Evolutionary conservation across 148 eudicot genomes (phyloP).

Genomic region (Tetragonia tetragonoides): DNA sequence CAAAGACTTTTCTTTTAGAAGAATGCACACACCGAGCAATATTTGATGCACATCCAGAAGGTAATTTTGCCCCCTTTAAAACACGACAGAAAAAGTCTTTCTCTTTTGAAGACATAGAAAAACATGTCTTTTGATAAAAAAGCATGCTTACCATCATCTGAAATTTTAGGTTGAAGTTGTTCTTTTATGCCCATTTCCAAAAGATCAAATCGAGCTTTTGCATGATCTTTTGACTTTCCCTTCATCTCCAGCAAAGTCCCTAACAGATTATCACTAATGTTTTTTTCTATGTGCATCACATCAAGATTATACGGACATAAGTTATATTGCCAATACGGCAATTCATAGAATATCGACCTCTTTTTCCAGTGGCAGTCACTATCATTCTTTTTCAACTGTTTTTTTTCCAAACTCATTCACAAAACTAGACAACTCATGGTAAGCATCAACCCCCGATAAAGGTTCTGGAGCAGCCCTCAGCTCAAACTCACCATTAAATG

Average conservation of each 20-base stretch:
- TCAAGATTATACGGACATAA: too few species aligned
- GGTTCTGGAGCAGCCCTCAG: too few species aligned
- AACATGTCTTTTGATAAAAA: not conserved
- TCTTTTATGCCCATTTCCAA: not conserved
- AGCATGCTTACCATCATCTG: not conserved
- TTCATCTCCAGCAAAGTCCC: conserved; percentile 4
- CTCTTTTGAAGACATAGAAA: not conserved
- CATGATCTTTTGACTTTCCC: conserved; percentile 5
- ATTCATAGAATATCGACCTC: not conserved
- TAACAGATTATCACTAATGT: not conserved
- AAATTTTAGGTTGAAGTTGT: not conserved
- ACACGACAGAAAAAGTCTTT: not conserved
- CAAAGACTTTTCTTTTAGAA: not conserved
- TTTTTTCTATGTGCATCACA: not conserved
- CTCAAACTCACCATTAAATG: too few species aligned
- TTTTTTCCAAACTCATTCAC: not conserved
- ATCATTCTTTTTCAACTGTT: not conserved
- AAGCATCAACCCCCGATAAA: not conserved
- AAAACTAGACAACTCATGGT: not conserved
- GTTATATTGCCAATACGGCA: too few species aligned
- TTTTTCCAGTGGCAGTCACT: not conserved
- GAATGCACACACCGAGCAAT: not conserved
- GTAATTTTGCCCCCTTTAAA: not conserved
- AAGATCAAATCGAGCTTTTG: conserved; percentile 10
- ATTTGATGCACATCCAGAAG: not conserved